A percentile compares a stretch with the other conserved stretches of the same genome.
phyloP scores from a whole-genome alignment of 2,329 filamentous ascomycete species.

The Neoascochyta sp. region DNA sequence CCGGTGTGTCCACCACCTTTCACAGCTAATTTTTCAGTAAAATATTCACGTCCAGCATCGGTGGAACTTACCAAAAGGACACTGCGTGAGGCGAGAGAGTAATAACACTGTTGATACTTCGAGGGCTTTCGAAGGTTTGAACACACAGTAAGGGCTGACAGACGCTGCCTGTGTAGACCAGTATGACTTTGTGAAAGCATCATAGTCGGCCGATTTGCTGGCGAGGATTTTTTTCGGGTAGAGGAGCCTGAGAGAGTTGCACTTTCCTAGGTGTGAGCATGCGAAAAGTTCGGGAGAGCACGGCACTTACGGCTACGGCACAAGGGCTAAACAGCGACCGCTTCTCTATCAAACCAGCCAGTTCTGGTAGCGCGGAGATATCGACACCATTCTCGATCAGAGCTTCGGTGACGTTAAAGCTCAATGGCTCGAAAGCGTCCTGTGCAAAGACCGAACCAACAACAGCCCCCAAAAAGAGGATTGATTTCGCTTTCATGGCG shows the following conservation, averaged over 20 bases:
- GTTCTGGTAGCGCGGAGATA: constrained; percentile 7
- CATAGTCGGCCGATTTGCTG: constrained; percentile 12
- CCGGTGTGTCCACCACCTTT: constrained; percentile 31
- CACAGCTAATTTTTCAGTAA: too few species aligned
- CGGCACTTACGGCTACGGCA: constrained; percentile 12
- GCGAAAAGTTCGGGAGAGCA: not conserved
- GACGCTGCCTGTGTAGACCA: constrained; percentile 24
- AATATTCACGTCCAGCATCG: too few species aligned
- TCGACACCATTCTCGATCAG: constrained; percentile 11
- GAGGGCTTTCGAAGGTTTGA: constrained; percentile 16
- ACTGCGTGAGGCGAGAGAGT: constrained; percentile 19
- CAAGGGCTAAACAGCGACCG: constrained; percentile 4
- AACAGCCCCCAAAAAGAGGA: not conserved
- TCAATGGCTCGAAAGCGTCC: constrained; percentile 5
- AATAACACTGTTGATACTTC: constrained; percentile 20
- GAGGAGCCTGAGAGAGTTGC: constrained; percentile 14
- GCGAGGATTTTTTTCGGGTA: constrained; percentile 16
- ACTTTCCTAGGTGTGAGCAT: constrained; percentile 8
- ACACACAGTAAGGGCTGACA: constrained; percentile 22
- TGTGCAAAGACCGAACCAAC: constrained; percentile 1
- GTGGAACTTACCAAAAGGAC: too few species aligned
- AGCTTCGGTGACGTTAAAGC: constrained; percentile 11
- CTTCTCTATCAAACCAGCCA: constrained; percentile 1
- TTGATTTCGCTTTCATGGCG: constrained; percentile 1
- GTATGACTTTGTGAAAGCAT: constrained; percentile 14